Percentiles rank a stretch among this genome's conserved stretches.
Evolutionary conservation across 2,329 filamentous ascomycete species (phyloP).

Genomic region (Zymoseptoria crescenta): DNA sequence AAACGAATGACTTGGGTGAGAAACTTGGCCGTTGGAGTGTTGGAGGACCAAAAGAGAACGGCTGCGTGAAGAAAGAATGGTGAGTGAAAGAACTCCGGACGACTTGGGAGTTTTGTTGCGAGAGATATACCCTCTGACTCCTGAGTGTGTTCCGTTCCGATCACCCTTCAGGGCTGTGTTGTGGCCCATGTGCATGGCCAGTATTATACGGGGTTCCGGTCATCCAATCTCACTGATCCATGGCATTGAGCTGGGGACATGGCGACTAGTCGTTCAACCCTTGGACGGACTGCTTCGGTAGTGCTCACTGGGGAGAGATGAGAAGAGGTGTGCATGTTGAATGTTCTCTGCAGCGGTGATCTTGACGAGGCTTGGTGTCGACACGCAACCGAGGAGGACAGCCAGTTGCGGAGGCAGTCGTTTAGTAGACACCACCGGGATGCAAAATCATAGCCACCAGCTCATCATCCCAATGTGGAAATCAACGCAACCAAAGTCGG

Average conservation of each 20-base stretch:
- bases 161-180: not conserved
- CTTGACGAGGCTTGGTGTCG: not conserved
- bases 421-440: not conserved
- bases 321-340: not conserved
- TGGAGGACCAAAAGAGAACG: not conserved
- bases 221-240: not conserved
- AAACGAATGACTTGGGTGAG: not conserved
- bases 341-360: not conserved
- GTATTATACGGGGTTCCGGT: not conserved
- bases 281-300: not conserved
- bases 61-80: not conserved
- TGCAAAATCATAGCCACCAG: not conserved
- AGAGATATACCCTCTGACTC: not conserved
- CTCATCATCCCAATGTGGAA: not conserved
- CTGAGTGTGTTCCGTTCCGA: not conserved
- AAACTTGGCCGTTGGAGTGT: not conserved
- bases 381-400: not conserved
- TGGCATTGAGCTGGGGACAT: not conserved
- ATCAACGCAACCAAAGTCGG: not conserved
- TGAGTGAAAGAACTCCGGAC: not conserved
- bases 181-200: not conserved
- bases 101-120: not conserved
- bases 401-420: not conserved
- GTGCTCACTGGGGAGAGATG: not conserved
- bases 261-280: not conserved